These are phyloP conservation scores for Gossypium davidsonii DNA, from an alignment of 441 rosid species.

Conservation along the genomic window DNA sequence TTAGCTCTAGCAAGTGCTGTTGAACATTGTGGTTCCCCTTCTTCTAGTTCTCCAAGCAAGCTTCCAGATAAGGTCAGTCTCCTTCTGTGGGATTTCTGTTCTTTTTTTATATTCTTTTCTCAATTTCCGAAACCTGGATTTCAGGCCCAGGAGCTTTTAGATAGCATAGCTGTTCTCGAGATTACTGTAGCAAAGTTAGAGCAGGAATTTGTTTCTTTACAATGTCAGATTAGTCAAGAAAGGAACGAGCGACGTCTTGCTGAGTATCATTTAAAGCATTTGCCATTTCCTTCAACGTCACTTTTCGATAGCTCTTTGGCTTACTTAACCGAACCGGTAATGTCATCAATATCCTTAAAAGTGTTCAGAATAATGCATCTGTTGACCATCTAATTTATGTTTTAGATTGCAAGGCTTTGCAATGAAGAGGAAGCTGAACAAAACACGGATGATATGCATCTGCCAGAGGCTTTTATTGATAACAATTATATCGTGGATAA, in stretches of 20 bases:
- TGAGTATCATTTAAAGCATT: slow-evolving; percentile 52
- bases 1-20: slow-evolving; percentile 60
- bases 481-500: slow-evolving; percentile 29
- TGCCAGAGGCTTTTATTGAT: slow-evolving; percentile 12
- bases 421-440: slow-evolving; percentile 24
- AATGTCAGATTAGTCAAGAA: slow-evolving; percentile 75
- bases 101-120: slow-evolving; percentile 14
- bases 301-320: slow-evolving; percentile 26
- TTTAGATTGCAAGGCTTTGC: slow-evolving; percentile 35
- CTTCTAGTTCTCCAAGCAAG: slow-evolving; percentile 42
- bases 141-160: slow-evolving; percentile 80
- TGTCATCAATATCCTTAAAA: slow-evolving; percentile 4
- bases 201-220: slow-evolving; percentile 61
- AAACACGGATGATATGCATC: slow-evolving; percentile 18
- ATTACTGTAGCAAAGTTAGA: slow-evolving; percentile 74
- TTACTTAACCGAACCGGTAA: slow-evolving; percentile 40
- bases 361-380: background rate
- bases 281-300: slow-evolving; percentile 31
- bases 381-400: slow-evolving; percentile 10
- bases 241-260: slow-evolving; percentile 69
- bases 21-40: slow-evolving; percentile 49
- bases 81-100: slow-evolving; percentile 11
- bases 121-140: slow-evolving; percentile 10
- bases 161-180: slow-evolving; percentile 63
- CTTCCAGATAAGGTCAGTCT: slow-evolving; percentile 64